A percentile compares a stretch with the other conserved stretches of the same genome.
These are phyloP conservation scores for Umbellularia californica DNA, from an alignment of 164 flowering plant genomes.

Conservation along the genomic window DNA sequence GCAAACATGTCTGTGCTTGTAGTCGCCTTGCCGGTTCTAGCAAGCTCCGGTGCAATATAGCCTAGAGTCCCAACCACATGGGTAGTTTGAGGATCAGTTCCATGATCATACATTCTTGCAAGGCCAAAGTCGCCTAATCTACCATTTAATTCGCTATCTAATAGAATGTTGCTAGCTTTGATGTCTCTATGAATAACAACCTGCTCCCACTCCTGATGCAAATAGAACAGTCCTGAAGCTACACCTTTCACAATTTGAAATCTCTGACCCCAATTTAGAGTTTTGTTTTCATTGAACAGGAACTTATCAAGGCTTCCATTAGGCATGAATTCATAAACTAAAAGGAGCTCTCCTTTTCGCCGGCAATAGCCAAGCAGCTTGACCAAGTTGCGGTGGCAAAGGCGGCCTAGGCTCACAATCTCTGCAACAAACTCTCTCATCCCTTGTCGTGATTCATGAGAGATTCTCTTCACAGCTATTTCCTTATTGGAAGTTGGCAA, in stretches of 20 bases:
- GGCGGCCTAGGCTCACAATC: constrained; percentile 19
- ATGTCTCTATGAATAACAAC: constrained; percentile 21
- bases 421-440: constrained; percentile 25
- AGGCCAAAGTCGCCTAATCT: constrained; percentile 25
- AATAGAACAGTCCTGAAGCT: constrained; percentile 15
- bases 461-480: constrained; percentile 23
- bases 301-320: constrained; percentile 18
- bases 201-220: constrained; percentile 20
- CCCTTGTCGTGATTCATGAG: constrained; percentile 27
- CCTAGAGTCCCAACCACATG: constrained; percentile 19
- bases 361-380: constrained; percentile 18
- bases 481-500: constrained; percentile 10
- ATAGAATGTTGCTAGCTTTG: constrained; percentile 20
- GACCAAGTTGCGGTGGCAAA: constrained; percentile 20
- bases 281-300: constrained; percentile 2
- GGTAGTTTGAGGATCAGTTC: constrained; percentile 16
- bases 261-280: constrained; percentile 17
- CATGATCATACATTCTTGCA: constrained; percentile 17
- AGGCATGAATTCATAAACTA: constrained; percentile 23
- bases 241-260: constrained; percentile 21
- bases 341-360: constrained; percentile 18
- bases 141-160: constrained; percentile 13
- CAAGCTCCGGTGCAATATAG: constrained; percentile 18
- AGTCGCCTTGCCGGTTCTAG: constrained; percentile 17
- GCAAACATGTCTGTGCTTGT: constrained; percentile 20